Conservation (phyloP, 768 basidiomycete genomes). For the Mycena galopus region DNA sequence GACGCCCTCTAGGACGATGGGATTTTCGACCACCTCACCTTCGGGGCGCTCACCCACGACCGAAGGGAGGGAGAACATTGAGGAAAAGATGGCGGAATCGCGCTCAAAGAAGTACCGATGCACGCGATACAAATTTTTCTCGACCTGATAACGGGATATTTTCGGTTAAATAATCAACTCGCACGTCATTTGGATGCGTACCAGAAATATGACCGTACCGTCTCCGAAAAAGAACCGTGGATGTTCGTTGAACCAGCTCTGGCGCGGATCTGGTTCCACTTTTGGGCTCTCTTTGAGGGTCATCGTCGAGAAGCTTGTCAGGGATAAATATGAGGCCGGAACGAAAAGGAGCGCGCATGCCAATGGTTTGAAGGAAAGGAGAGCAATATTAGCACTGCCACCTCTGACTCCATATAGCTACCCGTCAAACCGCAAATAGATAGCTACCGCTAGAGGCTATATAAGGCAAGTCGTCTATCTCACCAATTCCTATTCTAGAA, state of each 20-base stretch:
- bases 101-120: slow-evolving; percentile 54
- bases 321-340: not conserved
- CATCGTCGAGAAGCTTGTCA: not conserved
- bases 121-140: slow-evolving; percentile 46
- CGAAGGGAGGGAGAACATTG: slow-evolving; percentile 40
- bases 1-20: slow-evolving; percentile 57
- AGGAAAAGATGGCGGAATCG: slow-evolving; percentile 48
- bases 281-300: slow-evolving; percentile 11
- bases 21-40: slow-evolving; percentile 49
- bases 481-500: too few relatives aligned
- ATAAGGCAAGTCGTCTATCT: too few relatives aligned
- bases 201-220: slow-evolving; percentile 42
- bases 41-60: slow-evolving; percentile 34
- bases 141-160: slow-evolving; percentile 46
- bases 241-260: slow-evolving; percentile 28
- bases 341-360: too few relatives aligned
- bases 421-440: too few relatives aligned
- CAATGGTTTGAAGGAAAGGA: not conserved
- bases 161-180: not conserved
- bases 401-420: too few relatives aligned
- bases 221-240: slow-evolving; percentile 44
- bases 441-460: too few relatives aligned
- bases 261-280: not conserved
- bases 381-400: too few relatives aligned
- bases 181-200: slow-evolving; percentile 14